Percentiles rank a stretch among this genome's conserved stretches.
Conservation (phyloP, 441 rosid genomes). For the Biscutella auriculata region DNA sequence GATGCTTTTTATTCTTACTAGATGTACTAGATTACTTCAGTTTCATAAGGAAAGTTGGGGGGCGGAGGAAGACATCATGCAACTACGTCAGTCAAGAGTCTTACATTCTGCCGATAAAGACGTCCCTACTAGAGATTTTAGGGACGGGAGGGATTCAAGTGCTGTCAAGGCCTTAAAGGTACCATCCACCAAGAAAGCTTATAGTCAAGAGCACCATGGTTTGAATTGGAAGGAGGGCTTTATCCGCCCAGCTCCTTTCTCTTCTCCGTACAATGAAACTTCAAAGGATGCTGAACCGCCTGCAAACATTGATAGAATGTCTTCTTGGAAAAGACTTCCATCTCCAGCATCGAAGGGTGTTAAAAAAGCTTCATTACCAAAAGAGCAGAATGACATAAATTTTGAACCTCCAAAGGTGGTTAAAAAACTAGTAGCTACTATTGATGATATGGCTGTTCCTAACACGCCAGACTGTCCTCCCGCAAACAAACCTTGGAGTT, state of each 20-base stretch:
- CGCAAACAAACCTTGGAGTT: slow-evolving; percentile 71
- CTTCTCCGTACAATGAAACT: slow-evolving; percentile 24
- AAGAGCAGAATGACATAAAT: slow-evolving; percentile 38
- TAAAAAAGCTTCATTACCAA: slow-evolving; percentile 33
- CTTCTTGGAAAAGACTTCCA: slow-evolving; percentile 73
- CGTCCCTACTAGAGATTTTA: slow-evolving; percentile 26
- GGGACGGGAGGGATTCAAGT: slow-evolving; percentile 37
- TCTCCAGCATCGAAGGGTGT: slow-evolving; percentile 38
- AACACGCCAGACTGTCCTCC: slow-evolving; percentile 29
- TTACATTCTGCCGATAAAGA: slow-evolving; percentile 54
- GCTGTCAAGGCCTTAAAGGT: slow-evolving; percentile 40
- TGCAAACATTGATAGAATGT: slow-evolving; percentile 47
- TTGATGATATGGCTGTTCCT: slow-evolving; percentile 30
- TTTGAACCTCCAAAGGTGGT: slow-evolving; percentile 29
- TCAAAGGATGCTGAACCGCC: slow-evolving; percentile 45
- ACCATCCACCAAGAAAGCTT: slow-evolving; percentile 56
- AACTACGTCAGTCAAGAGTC: slow-evolving; percentile 59
- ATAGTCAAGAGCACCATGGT: slow-evolving; percentile 85
- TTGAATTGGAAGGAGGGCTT: slow-evolving; percentile 49
- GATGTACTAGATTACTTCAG: slow-evolving; percentile 88
- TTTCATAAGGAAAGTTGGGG: slow-evolving; percentile 88
- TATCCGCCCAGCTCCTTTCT: slow-evolving; percentile 24
- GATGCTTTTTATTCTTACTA: slow-evolving; percentile 83
- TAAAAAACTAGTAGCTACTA: slow-evolving; percentile 29
- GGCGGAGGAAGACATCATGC: slow-evolving; percentile 49